Base-by-base conservation (phyloP, 1,139 yeast genomes). In the Nakaseomyces nivariensis region DNA sequence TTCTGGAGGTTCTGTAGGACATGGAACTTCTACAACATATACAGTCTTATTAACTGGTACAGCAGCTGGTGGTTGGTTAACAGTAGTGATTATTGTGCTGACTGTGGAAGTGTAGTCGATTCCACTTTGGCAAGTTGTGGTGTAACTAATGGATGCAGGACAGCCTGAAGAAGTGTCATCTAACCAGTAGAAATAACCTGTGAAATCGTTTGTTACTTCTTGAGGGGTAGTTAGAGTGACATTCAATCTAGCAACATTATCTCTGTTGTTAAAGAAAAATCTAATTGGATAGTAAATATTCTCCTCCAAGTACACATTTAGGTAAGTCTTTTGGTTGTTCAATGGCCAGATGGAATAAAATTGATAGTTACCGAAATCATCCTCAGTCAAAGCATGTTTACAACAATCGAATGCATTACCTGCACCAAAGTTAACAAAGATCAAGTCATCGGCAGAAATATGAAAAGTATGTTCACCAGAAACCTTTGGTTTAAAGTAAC, bases 321-420 rank as follows among this genome's bases (percentile, higher is more conserved):
- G 31, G 32, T 24, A 25, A 10, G 29, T 38, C 11, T 38, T 38
- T 25, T 38, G 32, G 17, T 26, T 25, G 17, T 38, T 38, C 22
- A 38, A 11, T 6, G 32, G 32, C 43, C 43, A 38, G 29, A 38
- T 24, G 17, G 32, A 25, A 24, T 25, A 38, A 11, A 26, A 24
- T 38, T 38, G 43, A 11, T 38, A 38, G 17, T 38, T 38, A 27
- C 43, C 43, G 17, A 38, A 38, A 38, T 38, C 32, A 10, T 38
- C 43, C 11, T 24, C 43, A 11, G 32, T 38, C n/a, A 24, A 11
- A 4, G 11, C 43, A 10, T 38, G 43, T 38, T 26, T 38, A n/a
- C 43, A 38, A 25, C 43, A 38, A 26, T 38, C 43, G 17, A 38
- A 38, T 8, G 43, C 43, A 38, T 38, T 38, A 11, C 43, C 43